These are phyloP conservation scores for Cercospora zeae-maydis DNA, from an alignment of 2,329 filamentous ascomycete genomes.

Conservation along the genomic window DNA sequence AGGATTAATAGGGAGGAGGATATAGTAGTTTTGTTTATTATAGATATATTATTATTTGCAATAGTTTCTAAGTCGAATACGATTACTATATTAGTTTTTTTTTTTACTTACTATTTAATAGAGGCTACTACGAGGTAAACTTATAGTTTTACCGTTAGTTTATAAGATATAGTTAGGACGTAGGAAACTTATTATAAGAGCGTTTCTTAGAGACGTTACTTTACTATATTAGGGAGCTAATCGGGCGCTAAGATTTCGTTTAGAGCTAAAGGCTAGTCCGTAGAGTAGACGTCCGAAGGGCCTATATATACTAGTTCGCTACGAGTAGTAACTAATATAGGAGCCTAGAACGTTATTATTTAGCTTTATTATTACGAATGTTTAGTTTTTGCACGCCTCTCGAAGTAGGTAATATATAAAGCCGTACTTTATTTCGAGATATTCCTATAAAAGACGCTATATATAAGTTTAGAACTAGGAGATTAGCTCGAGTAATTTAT, in stretches of 20 bases:
- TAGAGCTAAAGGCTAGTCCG: constrained; percentile 3
- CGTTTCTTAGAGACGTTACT: background rate
- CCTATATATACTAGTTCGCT: no score
- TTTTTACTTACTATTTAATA: background rate
- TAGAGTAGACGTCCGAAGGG: background rate
- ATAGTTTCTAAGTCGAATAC: background rate
- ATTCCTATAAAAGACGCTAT: no score
- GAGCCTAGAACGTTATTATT: no score
- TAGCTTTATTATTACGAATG: no score
- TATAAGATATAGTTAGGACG: background rate
- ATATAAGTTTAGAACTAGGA: no score
- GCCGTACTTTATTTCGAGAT: no score
- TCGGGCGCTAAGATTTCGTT: constrained; percentile 9
- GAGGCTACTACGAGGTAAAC: background rate
- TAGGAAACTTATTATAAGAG: background rate
- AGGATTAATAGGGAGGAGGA: constrained; percentile 24
- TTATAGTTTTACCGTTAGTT: background rate
- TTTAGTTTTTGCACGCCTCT: no score
- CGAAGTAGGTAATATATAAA: no score
- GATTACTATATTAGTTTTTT: background rate
- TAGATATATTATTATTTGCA: background rate
- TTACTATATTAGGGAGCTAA: background rate
- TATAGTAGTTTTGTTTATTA: background rate
- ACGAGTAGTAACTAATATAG: no score
- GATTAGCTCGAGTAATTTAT: no score